phyloP scores from a whole-genome alignment of 1,284 basidiomycete species.

The Sutorius eximius region DNA sequence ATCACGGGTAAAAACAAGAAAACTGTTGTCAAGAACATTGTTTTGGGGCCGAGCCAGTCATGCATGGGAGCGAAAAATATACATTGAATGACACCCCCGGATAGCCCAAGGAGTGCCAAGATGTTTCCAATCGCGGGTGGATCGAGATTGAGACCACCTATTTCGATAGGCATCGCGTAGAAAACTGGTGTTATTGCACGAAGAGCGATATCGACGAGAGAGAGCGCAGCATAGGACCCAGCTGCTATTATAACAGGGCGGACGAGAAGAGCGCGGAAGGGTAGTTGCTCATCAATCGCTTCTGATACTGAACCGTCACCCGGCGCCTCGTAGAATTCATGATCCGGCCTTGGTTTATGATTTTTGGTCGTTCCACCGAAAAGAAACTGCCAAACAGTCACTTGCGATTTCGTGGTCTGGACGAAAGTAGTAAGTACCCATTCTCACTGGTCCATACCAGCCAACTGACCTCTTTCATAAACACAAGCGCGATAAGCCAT shows the following conservation, averaged over 20 bases:
- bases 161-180: conserved; percentile 41
- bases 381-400: conserved; percentile 22
- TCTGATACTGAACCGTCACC: not conserved
- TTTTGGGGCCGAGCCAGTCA: conserved; percentile 40
- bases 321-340: not conserved
- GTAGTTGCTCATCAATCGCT: conserved; percentile 26
- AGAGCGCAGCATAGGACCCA: conserved; percentile 42
- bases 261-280: conserved; percentile 37
- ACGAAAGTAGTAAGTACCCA: conserved; percentile 2
- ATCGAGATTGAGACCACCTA: conserved; percentile 43
- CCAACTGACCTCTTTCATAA: conserved; percentile 57
- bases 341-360: not conserved
- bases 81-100: conserved; percentile 42
- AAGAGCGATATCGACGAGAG: conserved; percentile 41
- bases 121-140: conserved; percentile 43
- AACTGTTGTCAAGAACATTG: conserved; percentile 35
- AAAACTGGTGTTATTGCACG: conserved; percentile 45
- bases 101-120: conserved; percentile 40
- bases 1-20: conserved; percentile 36
- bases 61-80: conserved; percentile 42
- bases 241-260: conserved; percentile 42
- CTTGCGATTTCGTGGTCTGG: conserved; percentile 18
- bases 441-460: not conserved
- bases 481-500: conserved; percentile 47
- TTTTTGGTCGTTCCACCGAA: conserved; percentile 13